Evolutionary conservation across 164 flowering plant genomes (phyloP), one percentile per base, ranked within the genome.

Genomic region (Chloranthus sessilifolius): DNA sequence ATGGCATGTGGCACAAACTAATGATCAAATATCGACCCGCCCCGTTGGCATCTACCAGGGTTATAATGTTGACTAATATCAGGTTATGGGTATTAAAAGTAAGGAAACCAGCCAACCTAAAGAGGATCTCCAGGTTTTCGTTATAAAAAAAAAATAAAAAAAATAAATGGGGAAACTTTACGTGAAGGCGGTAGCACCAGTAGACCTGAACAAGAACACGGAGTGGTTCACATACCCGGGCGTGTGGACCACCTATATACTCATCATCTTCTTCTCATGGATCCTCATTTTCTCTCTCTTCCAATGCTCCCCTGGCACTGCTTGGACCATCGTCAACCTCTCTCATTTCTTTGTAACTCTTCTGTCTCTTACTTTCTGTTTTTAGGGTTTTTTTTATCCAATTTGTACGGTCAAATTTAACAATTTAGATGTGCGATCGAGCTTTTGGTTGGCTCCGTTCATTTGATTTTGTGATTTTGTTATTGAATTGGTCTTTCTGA

Each of bases 201-300:
- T 82, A 62, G 92, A 84, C 81, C 83, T 79, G 70, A 84, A 84
- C 45, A 49, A 77, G 68, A 83, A 83, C 62, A 83, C 91, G n/a
- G 91, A 83, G 74, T 83, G 91, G 91, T 83, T 83, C 56, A 73
- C 53, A 74, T 83, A 83, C 47, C 91, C 91, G 0, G 91, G 88
- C 4, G 91, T 84, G 0, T 84, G 88, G 88, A 82, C 86, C 1
- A 85, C 80, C 16, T 85, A 85, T 57, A 85, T 85, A n/a, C 67
- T 80, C 20, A 73, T 85, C 47, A 74, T 85, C 53, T 82, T 85
- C 74, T 82, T 85, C 80, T 41, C 77, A 0, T 85, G 94, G 94
- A 81, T 85, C 21, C 27, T 85, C 22, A 78, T 80, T 21, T 75
- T 85, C 50, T 80, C 94, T 28, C 28, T 85, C 67, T 73, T 71